Evolutionary conservation across 2,329 filamentous ascomycete genomes (phyloP), one percentile per base, ranked within the genome.

Genomic region (Epichloe uncinata): DNA sequence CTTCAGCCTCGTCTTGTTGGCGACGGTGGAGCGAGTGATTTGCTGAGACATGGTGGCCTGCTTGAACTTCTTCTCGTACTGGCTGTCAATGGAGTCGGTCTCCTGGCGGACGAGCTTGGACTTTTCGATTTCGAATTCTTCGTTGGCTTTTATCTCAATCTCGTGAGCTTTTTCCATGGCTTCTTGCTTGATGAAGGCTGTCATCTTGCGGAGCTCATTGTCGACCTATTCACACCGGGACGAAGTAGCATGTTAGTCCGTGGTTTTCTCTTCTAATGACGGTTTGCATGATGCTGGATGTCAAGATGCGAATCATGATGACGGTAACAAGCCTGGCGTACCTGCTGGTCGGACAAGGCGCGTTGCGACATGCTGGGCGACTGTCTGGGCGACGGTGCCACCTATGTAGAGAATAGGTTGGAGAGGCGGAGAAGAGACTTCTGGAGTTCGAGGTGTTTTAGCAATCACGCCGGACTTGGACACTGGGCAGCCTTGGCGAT

Each of bases 161-260:
- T 98, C 93, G 66, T 86, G 86, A 62, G 89, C 89, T 73, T 98
- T 98, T 69, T 98, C 93, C 64, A 85, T 80, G 52, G 93, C 93
- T 75, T 98, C 93, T 74, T 97, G 93, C 70, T 89, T 87, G 82
- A 98, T 98, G 81, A 98, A 98, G 66, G 90, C 91, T 53, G 93
- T 97, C 93, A 98, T 98, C 81, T 98, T 98, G 78, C 87, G 90
- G 72, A 98, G 87, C 82, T 98, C 93, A 73, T 87, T 84, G 73
- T 87, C 84, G 78, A 98, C 93, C 89, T 97, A 68, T 30, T 33
- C 37, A 45, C 34, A 11, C 11, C 11, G 12, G 2, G n/a, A n/a
- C 11, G 8, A 15, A 40, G 42, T 11, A 30, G 35, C 20, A 46
- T 40, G 38, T 43, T 22, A 38, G 43, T 50, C 37, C 37, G 26